Percentiles rank a stretch among this genome's conserved stretches.
Conservation (phyloP, 73 alveolate genomes). For the Durusdinium trenchii region DNA sequence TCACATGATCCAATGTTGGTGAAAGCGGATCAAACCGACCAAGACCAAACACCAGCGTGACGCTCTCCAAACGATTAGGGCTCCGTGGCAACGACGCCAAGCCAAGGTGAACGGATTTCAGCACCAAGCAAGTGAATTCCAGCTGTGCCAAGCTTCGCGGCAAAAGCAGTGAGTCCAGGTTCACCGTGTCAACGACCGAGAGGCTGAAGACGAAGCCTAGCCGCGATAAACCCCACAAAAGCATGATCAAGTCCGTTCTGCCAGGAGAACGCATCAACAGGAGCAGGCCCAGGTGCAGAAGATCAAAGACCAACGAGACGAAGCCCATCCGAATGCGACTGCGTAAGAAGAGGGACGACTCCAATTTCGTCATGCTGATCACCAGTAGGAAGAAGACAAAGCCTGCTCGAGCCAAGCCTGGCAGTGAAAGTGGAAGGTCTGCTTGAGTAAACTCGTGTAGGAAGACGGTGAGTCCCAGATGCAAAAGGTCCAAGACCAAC, state of each 20-base stretch:
- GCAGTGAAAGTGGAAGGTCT: not conserved
- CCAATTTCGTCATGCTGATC: not conserved
- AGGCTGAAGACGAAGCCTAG: not conserved
- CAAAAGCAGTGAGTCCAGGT: not conserved
- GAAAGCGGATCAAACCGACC: not conserved
- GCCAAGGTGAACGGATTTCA: not conserved
- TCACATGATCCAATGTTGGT: not conserved
- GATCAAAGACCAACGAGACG: not conserved
- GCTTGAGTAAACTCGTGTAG: not conserved
- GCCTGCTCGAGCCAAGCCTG: constrained; percentile 61
- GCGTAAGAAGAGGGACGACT: not conserved
- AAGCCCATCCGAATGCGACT: not conserved
- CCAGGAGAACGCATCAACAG: not conserved
- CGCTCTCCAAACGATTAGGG: not conserved
- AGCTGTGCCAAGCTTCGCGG: not conserved
- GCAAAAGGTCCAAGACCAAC: not conserved
- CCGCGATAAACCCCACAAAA: not conserved
- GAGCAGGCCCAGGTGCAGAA: not conserved
- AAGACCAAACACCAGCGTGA: not conserved
- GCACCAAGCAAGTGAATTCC: not conserved
- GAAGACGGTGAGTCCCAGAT: not conserved
- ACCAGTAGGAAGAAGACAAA: constrained; percentile 37
- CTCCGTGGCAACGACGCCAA: not conserved
- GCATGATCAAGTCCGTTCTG: not conserved
- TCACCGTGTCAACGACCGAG: not conserved